Evolutionary conservation across 225 moss, liverwort and hornwort genomes (phyloP).

Genomic region (Rhytidiadelphus loreus): DNA sequence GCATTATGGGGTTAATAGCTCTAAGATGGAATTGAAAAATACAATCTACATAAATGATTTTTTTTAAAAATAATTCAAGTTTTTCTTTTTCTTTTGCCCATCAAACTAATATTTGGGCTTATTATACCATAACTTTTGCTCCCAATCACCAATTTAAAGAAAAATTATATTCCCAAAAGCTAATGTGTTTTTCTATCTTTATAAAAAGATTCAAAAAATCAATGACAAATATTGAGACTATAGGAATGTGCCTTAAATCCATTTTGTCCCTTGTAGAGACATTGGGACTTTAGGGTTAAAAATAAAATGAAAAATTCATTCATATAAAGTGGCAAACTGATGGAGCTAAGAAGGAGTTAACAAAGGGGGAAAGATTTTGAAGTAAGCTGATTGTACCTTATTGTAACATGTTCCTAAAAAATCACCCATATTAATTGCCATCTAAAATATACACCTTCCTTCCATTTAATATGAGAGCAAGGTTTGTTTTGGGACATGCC

Average conservation of each 20-base stretch:
- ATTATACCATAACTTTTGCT: not conserved
- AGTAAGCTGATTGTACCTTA: not conserved
- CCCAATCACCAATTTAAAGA: too few species aligned
- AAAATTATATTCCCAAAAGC: too few species aligned
- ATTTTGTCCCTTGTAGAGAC: too few species aligned
- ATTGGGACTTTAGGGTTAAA: not conserved
- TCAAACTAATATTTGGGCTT: not conserved
- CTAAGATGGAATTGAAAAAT: not conserved
- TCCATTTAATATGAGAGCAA: not conserved
- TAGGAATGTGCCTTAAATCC: not conserved
- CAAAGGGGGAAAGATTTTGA: too few species aligned
- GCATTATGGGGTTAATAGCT: too few species aligned
- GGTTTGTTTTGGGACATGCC: accelerated
- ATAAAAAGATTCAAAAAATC: too few species aligned
- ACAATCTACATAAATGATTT: not conserved
- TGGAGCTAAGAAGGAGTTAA: not conserved
- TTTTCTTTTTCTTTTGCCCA: too few species aligned
- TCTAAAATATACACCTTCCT: not conserved
- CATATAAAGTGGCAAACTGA: not conserved
- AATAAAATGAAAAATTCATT: not conserved
- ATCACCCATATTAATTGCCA: not conserved
- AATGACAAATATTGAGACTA: too few species aligned
- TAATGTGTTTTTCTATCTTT: too few species aligned
- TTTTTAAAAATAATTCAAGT: too few species aligned
- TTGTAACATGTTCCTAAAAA: not conserved